A percentile compares a stretch with the other conserved stretches of the same genome.
Conservation (phyloP, 108 stramenopile species). For the Asterionellopsis glacialis region DNA sequence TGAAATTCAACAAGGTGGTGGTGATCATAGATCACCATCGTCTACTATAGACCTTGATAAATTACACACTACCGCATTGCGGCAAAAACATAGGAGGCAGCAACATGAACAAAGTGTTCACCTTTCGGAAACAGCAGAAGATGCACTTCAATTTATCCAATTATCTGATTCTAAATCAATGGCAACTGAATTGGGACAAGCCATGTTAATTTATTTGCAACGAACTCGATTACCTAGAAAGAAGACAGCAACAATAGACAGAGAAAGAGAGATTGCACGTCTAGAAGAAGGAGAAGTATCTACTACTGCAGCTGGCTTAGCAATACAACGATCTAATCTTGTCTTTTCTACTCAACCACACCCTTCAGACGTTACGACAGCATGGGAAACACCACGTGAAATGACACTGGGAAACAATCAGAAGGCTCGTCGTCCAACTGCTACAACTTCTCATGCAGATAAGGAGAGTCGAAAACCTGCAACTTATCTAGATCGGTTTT, state of each 20-base stretch:
- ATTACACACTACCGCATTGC: not conserved
- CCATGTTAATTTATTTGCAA: not conserved
- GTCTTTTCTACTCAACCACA: slow-evolving; percentile 18
- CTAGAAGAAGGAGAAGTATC: not conserved
- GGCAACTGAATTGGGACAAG: slow-evolving; percentile 17
- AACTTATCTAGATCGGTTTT: too few species aligned
- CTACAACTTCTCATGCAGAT: too few species aligned
- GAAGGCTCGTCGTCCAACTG: too few species aligned
- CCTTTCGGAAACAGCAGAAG: not conserved
- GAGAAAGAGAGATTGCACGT: not conserved
- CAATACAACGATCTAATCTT: slow-evolving; percentile 18
- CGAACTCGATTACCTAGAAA: not conserved
- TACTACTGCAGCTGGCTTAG: slow-evolving; percentile 14
- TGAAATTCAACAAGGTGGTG: slow-evolving; percentile 26
- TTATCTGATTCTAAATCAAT: not conserved
- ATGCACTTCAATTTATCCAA: slow-evolving; percentile 3
- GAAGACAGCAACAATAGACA: slow-evolving; percentile 6
- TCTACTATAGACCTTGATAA: not conserved
- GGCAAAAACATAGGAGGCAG: not conserved
- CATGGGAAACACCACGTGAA: slow-evolving; percentile 40
- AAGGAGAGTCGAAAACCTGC: too few species aligned
- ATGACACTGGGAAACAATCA: not conserved
- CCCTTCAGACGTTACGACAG: slow-evolving; percentile 15
- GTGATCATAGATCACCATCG: not conserved
- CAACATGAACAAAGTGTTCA: not conserved